Conservation (phyloP, 345 rosid species). For the Salix dunnii region DNA sequence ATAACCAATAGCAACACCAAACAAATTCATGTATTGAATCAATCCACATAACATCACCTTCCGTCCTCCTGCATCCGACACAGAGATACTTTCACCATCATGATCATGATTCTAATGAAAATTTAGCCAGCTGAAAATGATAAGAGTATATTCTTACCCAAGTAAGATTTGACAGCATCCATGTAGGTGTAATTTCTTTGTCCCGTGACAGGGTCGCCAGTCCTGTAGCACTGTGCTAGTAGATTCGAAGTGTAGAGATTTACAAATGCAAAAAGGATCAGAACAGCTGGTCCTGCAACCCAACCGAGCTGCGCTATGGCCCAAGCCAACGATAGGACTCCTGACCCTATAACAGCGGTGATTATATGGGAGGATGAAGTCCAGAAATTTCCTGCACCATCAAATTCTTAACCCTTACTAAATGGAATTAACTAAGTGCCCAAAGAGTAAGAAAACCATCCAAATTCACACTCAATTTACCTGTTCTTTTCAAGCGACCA, state of each 20-base stretch:
- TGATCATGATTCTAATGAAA: background rate
- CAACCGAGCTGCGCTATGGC: slow-evolving; percentile 52
- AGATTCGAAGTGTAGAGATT: slow-evolving; percentile 40
- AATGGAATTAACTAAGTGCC: too few relatives aligned
- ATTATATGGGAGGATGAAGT: slow-evolving; percentile 45
- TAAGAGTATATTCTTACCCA: slow-evolving; percentile 20
- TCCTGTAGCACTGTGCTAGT: slow-evolving; percentile 40
- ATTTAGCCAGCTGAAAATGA: background rate
- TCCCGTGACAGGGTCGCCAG: slow-evolving; percentile 44
- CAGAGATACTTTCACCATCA: background rate
- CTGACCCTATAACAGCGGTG: slow-evolving; percentile 54
- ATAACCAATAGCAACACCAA: slow-evolving; percentile 50
- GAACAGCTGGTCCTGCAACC: slow-evolving; percentile 41
- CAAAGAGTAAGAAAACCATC: background rate
- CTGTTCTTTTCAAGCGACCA: slow-evolving; percentile 58
- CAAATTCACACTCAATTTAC: slow-evolving; percentile 13
- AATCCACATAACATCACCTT: slow-evolving; percentile 41
- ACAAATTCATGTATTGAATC: slow-evolving; percentile 45
- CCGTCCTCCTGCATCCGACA: slow-evolving; percentile 33
- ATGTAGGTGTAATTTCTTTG: slow-evolving; percentile 47
- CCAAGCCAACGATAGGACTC: slow-evolving; percentile 53
- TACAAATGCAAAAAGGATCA: slow-evolving; percentile 45
- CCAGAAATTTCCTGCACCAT: slow-evolving; percentile 48
- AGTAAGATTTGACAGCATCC: slow-evolving; percentile 48
- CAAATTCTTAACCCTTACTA: background rate